phyloP scores from a whole-genome alignment of 2,329 filamentous ascomycete genomes.

The Fusarium subglutinans region DNA sequence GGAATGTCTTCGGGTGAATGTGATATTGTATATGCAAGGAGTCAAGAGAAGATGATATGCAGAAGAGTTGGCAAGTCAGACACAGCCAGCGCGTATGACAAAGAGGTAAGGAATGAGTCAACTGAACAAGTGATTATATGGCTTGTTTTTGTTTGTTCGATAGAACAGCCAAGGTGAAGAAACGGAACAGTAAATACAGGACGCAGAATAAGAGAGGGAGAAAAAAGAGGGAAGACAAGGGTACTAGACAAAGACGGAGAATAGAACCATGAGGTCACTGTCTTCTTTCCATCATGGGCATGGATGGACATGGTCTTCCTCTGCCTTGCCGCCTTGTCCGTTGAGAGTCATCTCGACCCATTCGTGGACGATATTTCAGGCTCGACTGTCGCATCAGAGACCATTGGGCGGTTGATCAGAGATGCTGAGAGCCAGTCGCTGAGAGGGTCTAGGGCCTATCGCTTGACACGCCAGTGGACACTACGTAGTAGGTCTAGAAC shows the following conservation, averaged over 20 bases:
- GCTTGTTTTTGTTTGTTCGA: slow-evolving; percentile 28
- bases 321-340: slow-evolving; percentile 14
- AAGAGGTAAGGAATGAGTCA: slow-evolving; percentile 5
- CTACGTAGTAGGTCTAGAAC: not conserved
- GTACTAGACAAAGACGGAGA: slow-evolving; percentile 19
- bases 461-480: slow-evolving; percentile 24
- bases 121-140: slow-evolving; percentile 19
- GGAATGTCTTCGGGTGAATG: not conserved
- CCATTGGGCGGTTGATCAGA: slow-evolving; percentile 20
- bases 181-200: slow-evolving; percentile 15
- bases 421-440: slow-evolving; percentile 31
- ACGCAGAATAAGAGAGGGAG: slow-evolving; percentile 1
- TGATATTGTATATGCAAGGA: slow-evolving; percentile 9
- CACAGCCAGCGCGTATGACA: slow-evolving; percentile 33
- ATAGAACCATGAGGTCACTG: slow-evolving; percentile 26
- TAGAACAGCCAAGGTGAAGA: slow-evolving; percentile 3
- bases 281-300: slow-evolving; percentile 3
- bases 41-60: not conserved
- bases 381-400: slow-evolving; percentile 20
- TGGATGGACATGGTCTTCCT: not conserved
- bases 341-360: slow-evolving; percentile 26
- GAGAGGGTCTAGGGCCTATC: slow-evolving; percentile 16
- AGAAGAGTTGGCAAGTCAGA: slow-evolving; percentile 14
- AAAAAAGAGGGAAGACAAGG: slow-evolving; percentile 1
- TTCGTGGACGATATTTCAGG: slow-evolving; percentile 18